These are phyloP conservation scores for Eimeria acervulina DNA, from an alignment of 169 alveolate species.

Conservation along the genomic window DNA sequence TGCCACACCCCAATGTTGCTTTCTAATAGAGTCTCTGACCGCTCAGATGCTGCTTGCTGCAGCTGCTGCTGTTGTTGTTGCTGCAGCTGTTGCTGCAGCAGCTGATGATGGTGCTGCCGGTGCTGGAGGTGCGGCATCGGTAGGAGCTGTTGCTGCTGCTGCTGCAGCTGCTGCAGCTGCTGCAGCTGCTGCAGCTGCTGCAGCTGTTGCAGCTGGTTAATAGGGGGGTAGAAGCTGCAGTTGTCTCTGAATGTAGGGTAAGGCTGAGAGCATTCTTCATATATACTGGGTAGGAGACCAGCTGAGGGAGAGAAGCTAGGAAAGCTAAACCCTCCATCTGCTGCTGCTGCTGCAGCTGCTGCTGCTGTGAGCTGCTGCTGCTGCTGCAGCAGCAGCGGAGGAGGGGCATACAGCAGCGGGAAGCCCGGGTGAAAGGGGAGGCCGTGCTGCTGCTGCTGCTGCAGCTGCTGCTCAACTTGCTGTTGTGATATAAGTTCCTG, in stretches of 20 bases:
- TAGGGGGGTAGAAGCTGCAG: background rate
- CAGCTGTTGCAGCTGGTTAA: too few relatives aligned
- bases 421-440: background rate
- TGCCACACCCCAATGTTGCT: too few relatives aligned
- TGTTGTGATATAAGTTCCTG: background rate
- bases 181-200: too few relatives aligned
- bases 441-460: too few relatives aligned
- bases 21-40: too few relatives aligned
- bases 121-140: background rate
- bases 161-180: background rate
- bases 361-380: slow-evolving; percentile 7
- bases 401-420: background rate
- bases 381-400: slow-evolving; percentile 12
- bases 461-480: background rate
- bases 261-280: background rate
- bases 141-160: background rate
- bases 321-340: background rate
- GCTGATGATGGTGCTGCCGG: background rate
- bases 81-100: background rate
- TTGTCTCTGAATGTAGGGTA: background rate
- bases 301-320: too few relatives aligned
- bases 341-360: background rate
- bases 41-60: background rate
- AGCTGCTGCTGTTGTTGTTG: background rate
- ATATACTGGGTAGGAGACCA: background rate